Evolutionary conservation across 1,284 basidiomycete genomes (phyloP).

Genomic region (Neolentinus lepideus): DNA sequence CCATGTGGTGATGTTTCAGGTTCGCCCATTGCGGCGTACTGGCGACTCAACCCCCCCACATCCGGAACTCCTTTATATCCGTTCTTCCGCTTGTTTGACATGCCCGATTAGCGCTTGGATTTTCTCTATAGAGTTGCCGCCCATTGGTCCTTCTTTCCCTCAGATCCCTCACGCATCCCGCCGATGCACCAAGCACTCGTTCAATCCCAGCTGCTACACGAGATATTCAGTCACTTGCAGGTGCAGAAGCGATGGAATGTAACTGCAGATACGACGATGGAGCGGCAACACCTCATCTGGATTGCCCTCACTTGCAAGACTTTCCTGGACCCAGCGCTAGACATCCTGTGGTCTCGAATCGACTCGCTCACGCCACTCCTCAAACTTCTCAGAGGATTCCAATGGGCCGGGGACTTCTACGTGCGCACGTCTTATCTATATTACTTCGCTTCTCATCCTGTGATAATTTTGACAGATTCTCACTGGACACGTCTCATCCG

Average conservation of each 20-base stretch:
- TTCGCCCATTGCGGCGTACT: no score
- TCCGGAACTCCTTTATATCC: no score
- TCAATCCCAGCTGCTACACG: not conserved
- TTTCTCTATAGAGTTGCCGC: no score
- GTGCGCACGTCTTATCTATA: not conserved
- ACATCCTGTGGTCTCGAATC: not conserved
- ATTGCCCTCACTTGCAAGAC: not conserved
- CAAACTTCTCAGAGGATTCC: not conserved
- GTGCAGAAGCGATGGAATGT: not conserved
- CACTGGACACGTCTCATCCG: not conserved
- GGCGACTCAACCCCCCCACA: no score
- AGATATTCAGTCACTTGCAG: not conserved
- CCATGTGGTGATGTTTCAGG: no score
- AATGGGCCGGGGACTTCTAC: not conserved
- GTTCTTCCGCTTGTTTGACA: no score
- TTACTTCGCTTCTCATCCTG: not conserved
- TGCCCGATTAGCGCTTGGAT: no score
- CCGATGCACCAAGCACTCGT: not conserved
- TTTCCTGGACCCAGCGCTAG: not conserved
- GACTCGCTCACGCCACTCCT: not conserved
- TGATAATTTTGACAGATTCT: not conserved
- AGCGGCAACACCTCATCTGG: not conserved
- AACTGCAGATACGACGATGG: not conserved
- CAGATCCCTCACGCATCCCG: no score
- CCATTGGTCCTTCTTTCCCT: no score